phyloP scores from a whole-genome alignment of 164 flowering plant genomes.

The Nelumbo lutea region DNA sequence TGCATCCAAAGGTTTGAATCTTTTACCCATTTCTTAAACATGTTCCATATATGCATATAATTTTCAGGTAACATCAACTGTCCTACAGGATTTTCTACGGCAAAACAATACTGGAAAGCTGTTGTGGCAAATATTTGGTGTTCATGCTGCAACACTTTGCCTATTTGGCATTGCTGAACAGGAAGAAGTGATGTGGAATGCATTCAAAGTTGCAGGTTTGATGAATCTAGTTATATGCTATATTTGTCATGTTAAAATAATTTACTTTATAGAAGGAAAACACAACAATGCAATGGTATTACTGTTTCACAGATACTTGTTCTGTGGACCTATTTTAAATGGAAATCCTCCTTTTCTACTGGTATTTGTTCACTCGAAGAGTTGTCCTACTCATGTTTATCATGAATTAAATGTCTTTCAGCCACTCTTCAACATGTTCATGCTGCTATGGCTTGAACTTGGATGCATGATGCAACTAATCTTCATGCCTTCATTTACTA shows the following conservation, averaged over 20 bases:
- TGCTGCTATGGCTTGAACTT: background rate
- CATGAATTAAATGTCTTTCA: background rate
- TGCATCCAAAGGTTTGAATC: conserved; percentile 90
- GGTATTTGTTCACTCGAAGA: background rate
- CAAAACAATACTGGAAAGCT: conserved; percentile 97
- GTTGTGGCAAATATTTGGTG: conserved; percentile 92
- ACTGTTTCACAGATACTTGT: background rate
- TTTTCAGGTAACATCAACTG: background rate
- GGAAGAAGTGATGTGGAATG: conserved; percentile 92
- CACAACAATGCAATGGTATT: background rate
- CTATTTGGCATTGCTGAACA: conserved; percentile 83
- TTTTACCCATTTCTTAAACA: background rate
- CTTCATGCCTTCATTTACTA: background rate
- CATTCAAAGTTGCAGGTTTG: conserved; percentile 62
- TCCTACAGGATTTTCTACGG: conserved; percentile 74
- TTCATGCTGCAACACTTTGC: conserved; percentile 74
- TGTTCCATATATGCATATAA: background rate
- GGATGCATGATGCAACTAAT: background rate
- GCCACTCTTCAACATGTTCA: background rate
- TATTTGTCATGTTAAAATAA: background rate
- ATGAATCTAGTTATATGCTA: background rate
- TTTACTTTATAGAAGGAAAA: background rate
- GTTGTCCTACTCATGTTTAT: background rate
- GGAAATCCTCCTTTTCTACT: background rate
- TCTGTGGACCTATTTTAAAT: background rate